phyloP scores from a whole-genome alignment of 1,284 basidiomycete species.

The Vanrija humicola region DNA sequence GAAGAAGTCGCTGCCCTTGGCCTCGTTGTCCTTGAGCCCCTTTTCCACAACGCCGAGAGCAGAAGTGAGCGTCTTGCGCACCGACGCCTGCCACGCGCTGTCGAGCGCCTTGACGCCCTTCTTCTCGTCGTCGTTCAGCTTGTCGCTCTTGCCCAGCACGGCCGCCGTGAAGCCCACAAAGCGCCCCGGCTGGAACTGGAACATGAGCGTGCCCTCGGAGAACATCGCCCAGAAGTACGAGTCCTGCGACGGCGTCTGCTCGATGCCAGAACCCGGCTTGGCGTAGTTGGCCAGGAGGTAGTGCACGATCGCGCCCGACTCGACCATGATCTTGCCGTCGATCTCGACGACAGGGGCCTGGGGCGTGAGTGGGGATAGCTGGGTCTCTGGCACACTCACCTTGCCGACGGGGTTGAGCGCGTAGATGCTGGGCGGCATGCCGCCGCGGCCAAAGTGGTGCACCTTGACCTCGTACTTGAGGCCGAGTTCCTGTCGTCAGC shows the following conservation, averaged over 20 bases:
- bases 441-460: constrained; percentile 25
- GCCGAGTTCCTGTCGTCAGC: constrained; percentile 5
- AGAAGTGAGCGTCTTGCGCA: constrained; percentile 1
- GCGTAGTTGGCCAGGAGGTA: constrained; percentile 15
- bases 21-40: constrained; percentile 16
- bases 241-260: constrained; percentile 17
- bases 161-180: neutral
- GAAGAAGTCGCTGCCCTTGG: constrained; percentile 19
- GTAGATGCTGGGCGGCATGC: constrained; percentile 19
- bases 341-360: constrained; percentile 28
- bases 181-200: constrained; percentile 19
- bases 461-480: constrained; percentile 31
- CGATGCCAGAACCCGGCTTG: constrained; percentile 3
- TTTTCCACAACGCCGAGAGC: constrained; percentile 29
- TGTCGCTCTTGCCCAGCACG: neutral
- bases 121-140: constrained; percentile 22
- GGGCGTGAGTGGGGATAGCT: neutral
- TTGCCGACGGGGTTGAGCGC: constrained; percentile 27
- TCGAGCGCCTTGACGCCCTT: constrained; percentile 18
- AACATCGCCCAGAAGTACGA: constrained; percentile 32
- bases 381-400: constrained; percentile 1
- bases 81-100: neutral
- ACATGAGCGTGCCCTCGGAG: constrained; percentile 32
- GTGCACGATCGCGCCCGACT: constrained; percentile 32
- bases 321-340: constrained; percentile 25